Evolutionary conservation across 495 filamentous ascomycete species (phyloP), one percentile per base, ranked within the genome.

Genomic region (Aspergillus nidulans): DNA sequence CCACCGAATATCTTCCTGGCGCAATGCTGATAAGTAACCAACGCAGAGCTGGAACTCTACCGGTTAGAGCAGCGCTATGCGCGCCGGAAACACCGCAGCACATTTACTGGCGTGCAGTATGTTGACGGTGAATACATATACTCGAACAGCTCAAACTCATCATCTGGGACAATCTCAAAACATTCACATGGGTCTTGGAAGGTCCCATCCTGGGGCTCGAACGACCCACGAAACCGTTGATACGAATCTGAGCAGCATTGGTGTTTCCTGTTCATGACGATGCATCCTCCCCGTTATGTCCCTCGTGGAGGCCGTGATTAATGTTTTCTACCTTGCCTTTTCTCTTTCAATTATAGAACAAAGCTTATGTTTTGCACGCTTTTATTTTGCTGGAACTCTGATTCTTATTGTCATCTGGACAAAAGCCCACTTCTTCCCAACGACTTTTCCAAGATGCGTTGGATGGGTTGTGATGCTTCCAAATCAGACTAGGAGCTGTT

Each of bases 91-190:
- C 85, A 90, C 57, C 90, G 91, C 73, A 90, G 83, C 51, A 91
- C 86, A 55, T 95, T 95, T 72, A 83, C 87, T 54, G 90, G 89
- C 61, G 92, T 89, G 19, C 80, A 85, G 65, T 97, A 97, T 68
- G 86, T 96, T 61, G 88, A 95, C 68, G 90, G 90, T 68, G 92
- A 97, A 73, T 97, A 94, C 74, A 80, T 95, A 64, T 91, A 87
- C 75, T 61, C 63, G 49, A 63, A 59, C 32, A 65, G 64, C 32
- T 50, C 66, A 9, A 72, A 65, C 42, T 74, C 71, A 16, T 71
- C 74, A 0, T 67, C 72, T 7, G 71, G 69, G 38, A 69, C 70
- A 26, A 65, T 71, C 46, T 73, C 73, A 21, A 76, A 77, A 59
- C 65, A 72, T 30, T 75, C 75, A 1, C 76, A 70, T 2, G 73